Conservation (phyloP, 768 basidiomycete genomes). For the Rhodocollybia butyracea region DNA sequence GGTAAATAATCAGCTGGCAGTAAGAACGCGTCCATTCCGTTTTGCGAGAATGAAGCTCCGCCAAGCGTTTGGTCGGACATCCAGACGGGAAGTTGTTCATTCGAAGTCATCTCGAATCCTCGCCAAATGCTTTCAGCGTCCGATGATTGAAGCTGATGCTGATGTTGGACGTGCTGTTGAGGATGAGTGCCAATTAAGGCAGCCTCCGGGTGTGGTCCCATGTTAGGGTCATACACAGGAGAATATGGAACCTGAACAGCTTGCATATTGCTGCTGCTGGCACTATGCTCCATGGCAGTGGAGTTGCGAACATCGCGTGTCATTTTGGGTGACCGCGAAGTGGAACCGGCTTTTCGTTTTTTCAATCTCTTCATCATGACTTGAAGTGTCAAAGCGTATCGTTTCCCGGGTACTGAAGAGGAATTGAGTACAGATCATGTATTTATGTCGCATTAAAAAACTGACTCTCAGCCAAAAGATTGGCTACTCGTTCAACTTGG, state of each 20-base stretch:
- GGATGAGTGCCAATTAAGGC: conserved; percentile 18
- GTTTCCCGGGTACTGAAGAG: conserved; percentile 78
- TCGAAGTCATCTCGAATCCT: conserved; percentile 67
- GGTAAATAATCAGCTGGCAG: conserved; percentile 74
- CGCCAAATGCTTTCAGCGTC: conserved; percentile 73
- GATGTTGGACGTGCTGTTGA: conserved; percentile 13
- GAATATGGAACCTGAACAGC: conserved; percentile 50
- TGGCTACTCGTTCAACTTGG: conserved; percentile 76
- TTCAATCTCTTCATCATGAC: conserved; percentile 81
- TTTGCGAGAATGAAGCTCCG: conserved; percentile 69
- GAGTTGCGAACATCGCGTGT: conserved; percentile 45
- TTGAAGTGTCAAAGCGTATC: conserved; percentile 87
- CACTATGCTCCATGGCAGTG: conserved; percentile 35
- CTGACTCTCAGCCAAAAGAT: conserved; percentile 77
- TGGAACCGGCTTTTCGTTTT: conserved; percentile 53
- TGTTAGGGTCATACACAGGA: conserved; percentile 51
- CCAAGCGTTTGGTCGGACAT: conserved; percentile 82
- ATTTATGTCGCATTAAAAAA: conserved; percentile 4
- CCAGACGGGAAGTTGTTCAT: conserved; percentile 81
- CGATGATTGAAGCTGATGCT: conserved; percentile 26
- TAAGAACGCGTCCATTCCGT: conserved; percentile 84
- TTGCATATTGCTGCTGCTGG: conserved; percentile 37
- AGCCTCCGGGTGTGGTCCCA: conserved; percentile 24
- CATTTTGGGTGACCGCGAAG: conserved; percentile 59
- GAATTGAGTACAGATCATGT: conserved; percentile 1